Evolutionary conservation across 768 basidiomycete genomes (phyloP).

Genomic region (Boletus eberwhitei): DNA sequence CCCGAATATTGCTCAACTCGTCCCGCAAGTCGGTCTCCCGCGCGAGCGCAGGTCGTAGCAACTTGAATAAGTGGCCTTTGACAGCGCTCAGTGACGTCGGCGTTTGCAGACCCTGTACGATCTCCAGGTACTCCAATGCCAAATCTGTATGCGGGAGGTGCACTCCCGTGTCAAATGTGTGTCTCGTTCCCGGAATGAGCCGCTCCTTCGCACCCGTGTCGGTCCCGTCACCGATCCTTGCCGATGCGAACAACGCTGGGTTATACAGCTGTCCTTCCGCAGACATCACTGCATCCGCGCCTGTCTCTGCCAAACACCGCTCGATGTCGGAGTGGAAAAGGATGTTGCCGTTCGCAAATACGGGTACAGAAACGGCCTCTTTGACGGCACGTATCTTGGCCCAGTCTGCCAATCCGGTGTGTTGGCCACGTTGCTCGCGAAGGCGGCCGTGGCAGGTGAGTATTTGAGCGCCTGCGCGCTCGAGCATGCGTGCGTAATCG

Average conservation of each 20-base stretch:
- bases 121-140: conserved; percentile 83
- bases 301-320: conserved; percentile 76
- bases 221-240: conserved; percentile 15
- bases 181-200: not conserved
- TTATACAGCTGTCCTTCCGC: conserved; percentile 96
- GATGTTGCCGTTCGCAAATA: conserved; percentile 97
- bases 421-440: conserved; percentile 88
- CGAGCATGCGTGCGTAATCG: conserved; percentile 94
- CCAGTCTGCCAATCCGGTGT: conserved; percentile 85
- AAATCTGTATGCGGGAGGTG: conserved; percentile 63
- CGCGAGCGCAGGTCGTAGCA: conserved; percentile 74
- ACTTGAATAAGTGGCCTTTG: conserved; percentile 91
- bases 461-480: conserved; percentile 92
- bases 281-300: conserved; percentile 90
- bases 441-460: conserved; percentile 90
- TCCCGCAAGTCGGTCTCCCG: conserved; percentile 71
- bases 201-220: not conserved
- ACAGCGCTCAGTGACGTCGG: conserved; percentile 70
- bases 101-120: conserved; percentile 63
- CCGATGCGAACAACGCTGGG: conserved; percentile 65
- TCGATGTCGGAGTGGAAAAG: conserved; percentile 83
- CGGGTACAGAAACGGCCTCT: conserved; percentile 83
- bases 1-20: conserved; percentile 53
- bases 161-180: conserved; percentile 35
- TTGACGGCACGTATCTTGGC: conserved; percentile 88